A percentile compares a stretch with the other conserved stretches of the same genome.
Evolutionary conservation across 108 stramenopile species (phyloP).

Genomic region (Nitzschia palea): DNA sequence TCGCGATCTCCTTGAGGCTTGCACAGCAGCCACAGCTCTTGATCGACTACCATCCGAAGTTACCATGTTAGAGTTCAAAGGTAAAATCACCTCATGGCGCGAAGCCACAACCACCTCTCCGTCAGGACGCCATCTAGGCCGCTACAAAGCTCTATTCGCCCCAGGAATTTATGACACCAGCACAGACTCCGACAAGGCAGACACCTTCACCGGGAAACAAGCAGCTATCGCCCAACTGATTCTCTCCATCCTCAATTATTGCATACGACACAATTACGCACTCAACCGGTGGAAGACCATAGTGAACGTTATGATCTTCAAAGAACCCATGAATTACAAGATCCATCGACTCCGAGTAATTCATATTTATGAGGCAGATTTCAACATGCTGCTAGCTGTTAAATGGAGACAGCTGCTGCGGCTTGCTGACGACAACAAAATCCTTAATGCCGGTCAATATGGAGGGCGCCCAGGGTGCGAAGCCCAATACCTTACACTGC

Average conservation of each 20-base stretch:
- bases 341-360: background rate
- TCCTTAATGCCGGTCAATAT: background rate
- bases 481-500: too few species aligned
- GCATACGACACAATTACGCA: too few species aligned
- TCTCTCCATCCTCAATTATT: background rate
- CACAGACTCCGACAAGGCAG: too few species aligned
- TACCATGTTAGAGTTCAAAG: background rate
- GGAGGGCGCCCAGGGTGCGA: background rate
- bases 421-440: background rate
- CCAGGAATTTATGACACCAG: background rate
- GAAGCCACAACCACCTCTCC: slow-evolving; percentile 7
- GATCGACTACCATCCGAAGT: background rate
- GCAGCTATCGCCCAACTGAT: background rate
- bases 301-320: too few species aligned
- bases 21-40: background rate
- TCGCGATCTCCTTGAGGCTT: background rate
- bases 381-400: background rate
- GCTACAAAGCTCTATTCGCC: background rate
- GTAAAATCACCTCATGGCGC: background rate
- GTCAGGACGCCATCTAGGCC: background rate
- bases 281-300: too few species aligned
- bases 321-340: too few species aligned
- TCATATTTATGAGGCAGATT: background rate
- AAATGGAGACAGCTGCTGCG: background rate
- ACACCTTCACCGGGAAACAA: background rate